Evolutionary conservation across 257 asterid genomes (phyloP).

Genomic region (Ilex aquifolium): DNA sequence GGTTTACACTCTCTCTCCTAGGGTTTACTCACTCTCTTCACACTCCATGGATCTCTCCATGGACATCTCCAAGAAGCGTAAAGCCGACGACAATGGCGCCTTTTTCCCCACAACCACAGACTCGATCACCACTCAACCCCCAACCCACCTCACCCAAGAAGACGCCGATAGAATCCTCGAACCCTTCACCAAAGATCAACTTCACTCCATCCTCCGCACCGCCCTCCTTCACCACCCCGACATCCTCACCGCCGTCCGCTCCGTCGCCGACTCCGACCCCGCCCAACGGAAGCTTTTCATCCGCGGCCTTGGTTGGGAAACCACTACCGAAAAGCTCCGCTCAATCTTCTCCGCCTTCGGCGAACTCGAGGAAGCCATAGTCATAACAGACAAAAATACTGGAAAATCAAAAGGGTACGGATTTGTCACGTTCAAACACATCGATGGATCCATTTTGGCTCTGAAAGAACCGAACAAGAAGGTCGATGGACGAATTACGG

Average conservation of each 20-base stretch:
- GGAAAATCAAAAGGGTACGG: constrained; percentile 89
- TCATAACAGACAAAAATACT: constrained; percentile 69
- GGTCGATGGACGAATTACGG: constrained; percentile 94
- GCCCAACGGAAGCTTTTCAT: constrained; percentile 76
- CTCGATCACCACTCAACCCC: constrained; percentile 21
- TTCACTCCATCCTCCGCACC: constrained; percentile 64
- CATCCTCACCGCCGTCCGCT: constrained; percentile 61
- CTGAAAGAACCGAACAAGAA: constrained; percentile 79
- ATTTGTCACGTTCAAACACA: constrained; percentile 78
- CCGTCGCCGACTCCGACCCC: constrained; percentile 81
- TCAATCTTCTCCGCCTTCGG: constrained; percentile 65
- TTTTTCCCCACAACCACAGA: constrained; percentile 35
- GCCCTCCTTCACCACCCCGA: constrained; percentile 77
- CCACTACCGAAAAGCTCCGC: constrained; percentile 78
- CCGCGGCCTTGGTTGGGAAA: constrained; percentile 99
- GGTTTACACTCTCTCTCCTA: no score
- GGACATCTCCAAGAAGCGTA: constrained; percentile 90
- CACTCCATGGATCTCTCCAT: constrained; percentile 12
- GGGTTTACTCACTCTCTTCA: no score
- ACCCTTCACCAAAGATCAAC: constrained; percentile 73
- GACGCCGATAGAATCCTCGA: constrained; percentile 82
- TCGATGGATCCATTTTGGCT: constrained; percentile 76
- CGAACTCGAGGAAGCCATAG: constrained; percentile 81
- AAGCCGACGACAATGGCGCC: constrained; percentile 80
- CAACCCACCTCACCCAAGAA: constrained; percentile 45